These are phyloP conservation scores for Teunomyces gatunensis DNA, from an alignment of 805 yeast species.

Conservation along the genomic window DNA sequence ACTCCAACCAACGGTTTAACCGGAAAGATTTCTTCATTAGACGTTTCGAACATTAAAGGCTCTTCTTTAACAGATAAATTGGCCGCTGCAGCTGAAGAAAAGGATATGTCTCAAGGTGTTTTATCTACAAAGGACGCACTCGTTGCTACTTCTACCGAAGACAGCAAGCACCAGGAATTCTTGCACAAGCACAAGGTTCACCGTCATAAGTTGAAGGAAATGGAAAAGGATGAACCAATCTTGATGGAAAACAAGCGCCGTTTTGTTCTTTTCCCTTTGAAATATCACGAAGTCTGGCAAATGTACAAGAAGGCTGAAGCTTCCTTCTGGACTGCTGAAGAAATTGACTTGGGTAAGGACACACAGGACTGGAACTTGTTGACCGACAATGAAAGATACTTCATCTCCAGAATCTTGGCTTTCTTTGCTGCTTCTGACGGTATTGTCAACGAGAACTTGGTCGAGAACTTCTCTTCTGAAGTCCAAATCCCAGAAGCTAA, in stretches of 20 bases:
- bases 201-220: slow-evolving; percentile 67
- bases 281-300: slow-evolving; percentile 97
- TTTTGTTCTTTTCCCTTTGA: slow-evolving; percentile 92
- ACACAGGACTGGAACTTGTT: slow-evolving; percentile 86
- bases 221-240: slow-evolving; percentile 88
- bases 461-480: slow-evolving; percentile 95
- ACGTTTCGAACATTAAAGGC: slow-evolving; percentile 31
- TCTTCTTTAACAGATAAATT: slow-evolving; percentile 40
- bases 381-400: slow-evolving; percentile 89
- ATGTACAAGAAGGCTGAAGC: slow-evolving; percentile 99
- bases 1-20: slow-evolving; percentile 55
- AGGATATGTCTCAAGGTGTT: slow-evolving; percentile 26
- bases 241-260: slow-evolving; percentile 81
- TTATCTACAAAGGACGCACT: slow-evolving; percentile 16
- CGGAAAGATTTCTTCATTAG: slow-evolving; percentile 41
- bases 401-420: slow-evolving; percentile 89
- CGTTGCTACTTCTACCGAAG: slow-evolving; percentile 22
- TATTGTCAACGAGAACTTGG: slow-evolving; percentile 95
- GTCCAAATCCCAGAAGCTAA: slow-evolving; percentile 97
- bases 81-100: slow-evolving; percentile 40
- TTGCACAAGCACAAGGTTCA: slow-evolving; percentile 62
- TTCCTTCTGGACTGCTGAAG: slow-evolving; percentile 99
- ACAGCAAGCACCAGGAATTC: slow-evolving; percentile 50
- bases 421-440: slow-evolving; percentile 99
- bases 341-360: slow-evolving; percentile 93